These are phyloP conservation scores for Sicyos baderoa DNA, from an alignment of 306 rosid genomes.

Conservation along the genomic window DNA sequence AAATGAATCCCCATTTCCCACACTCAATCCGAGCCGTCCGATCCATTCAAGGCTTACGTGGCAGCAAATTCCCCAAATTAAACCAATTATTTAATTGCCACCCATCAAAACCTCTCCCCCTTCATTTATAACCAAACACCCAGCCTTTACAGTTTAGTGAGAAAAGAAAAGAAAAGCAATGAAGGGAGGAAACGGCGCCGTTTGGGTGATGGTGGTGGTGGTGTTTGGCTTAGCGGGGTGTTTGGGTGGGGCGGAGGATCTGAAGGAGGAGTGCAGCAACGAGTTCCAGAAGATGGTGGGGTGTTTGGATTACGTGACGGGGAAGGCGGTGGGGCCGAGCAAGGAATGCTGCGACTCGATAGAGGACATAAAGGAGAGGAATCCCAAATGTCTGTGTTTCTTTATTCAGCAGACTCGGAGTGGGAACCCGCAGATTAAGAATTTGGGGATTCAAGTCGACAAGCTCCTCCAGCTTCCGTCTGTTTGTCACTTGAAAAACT, in stretches of 20 bases:
- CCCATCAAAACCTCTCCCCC: no score
- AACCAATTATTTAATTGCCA: no score
- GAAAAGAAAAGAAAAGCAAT: background rate
- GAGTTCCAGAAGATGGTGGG: constrained; percentile 37
- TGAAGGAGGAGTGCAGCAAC: constrained; percentile 32
- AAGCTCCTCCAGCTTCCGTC: constrained; percentile 70
- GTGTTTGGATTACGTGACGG: constrained; percentile 51
- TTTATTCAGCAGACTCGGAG: constrained; percentile 49
- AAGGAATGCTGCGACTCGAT: constrained; percentile 56
- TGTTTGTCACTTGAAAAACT: constrained; percentile 48
- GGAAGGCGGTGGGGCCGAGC: constrained; percentile 39
- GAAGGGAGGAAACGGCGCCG: no score
- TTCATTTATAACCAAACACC: no score
- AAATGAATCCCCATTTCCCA: no score
- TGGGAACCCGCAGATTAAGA: constrained; percentile 43
- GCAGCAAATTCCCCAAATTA: no score
- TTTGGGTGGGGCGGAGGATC: background rate
- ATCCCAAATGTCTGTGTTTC: constrained; percentile 69
- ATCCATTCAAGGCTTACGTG: no score
- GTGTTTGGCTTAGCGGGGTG: background rate
- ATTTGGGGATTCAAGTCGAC: constrained; percentile 46
- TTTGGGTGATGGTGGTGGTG: background rate
- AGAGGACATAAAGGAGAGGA: constrained; percentile 30
- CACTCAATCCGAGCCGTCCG: no score
- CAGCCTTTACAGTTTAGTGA: no score